Conservation (phyloP, 768 basidiomycete genomes). For the Rossbeevera mucosa region DNA sequence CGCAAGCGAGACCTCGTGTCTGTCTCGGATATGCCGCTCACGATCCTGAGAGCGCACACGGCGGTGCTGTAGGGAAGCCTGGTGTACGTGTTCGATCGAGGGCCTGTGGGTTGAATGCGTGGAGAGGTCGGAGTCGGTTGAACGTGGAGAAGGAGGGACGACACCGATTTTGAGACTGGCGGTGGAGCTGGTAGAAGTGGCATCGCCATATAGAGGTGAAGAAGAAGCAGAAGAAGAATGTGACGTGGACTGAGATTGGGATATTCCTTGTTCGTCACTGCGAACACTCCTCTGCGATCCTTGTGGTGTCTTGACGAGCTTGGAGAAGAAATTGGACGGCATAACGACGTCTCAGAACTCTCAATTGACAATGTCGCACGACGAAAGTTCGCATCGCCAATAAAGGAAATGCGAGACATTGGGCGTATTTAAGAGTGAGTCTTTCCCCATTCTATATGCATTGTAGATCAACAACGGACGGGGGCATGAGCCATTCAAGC, state of each 20-base stretch:
- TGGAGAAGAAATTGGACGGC: conserved; percentile 30
- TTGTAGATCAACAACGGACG: conserved; percentile 25
- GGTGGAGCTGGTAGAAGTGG: conserved; percentile 9
- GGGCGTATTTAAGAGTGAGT: conserved; percentile 7
- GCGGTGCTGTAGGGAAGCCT: conserved; percentile 20
- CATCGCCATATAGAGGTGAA: conserved; percentile 5
- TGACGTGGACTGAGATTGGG: conserved; percentile 11
- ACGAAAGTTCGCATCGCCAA: not conserved
- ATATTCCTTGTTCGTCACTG: not conserved
- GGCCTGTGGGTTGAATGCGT: not conserved
- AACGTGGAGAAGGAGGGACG: conserved; percentile 27
- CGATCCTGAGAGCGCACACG: conserved; percentile 31
- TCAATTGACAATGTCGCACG: too few species aligned
- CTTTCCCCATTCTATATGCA: not conserved
- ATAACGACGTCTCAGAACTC: too few species aligned
- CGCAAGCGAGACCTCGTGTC: conserved; percentile 32
- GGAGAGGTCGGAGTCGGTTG: conserved; percentile 17
- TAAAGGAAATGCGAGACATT: not conserved
- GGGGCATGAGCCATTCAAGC: too few species aligned
- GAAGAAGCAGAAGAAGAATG: conserved; percentile 7
- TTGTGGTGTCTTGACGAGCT: conserved; percentile 25
- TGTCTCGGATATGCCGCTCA: conserved; percentile 24
- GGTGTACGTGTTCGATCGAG: conserved; percentile 16
- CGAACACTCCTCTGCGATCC: not conserved
- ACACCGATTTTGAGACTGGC: conserved; percentile 30